A percentile compares a stretch with the other conserved stretches of the same genome.
Conservation (phyloP, 2,329 filamentous ascomycete genomes). For the Neonectria faginata region DNA sequence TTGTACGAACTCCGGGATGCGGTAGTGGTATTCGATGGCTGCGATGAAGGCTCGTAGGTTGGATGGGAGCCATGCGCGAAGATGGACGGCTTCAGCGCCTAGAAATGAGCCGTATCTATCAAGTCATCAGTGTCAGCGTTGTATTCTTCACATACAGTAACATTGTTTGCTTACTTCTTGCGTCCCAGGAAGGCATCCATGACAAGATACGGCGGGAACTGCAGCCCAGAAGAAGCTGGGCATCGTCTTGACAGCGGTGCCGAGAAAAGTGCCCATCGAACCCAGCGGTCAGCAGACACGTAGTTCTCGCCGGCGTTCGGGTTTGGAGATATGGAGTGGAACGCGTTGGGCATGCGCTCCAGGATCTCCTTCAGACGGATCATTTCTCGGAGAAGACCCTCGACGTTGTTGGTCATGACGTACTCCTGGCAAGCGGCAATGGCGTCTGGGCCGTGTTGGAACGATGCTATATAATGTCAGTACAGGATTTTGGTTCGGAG, state of each 20-base stretch:
- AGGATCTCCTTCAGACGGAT: constrained; percentile 64
- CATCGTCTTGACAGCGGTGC: constrained; percentile 62
- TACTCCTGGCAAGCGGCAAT: constrained; percentile 66
- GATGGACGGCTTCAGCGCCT: constrained; percentile 63
- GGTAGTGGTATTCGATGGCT: constrained; percentile 65
- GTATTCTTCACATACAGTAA: accelerated
- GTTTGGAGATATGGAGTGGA: constrained; percentile 66
- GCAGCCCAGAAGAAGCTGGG: constrained; percentile 63
- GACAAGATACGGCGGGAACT: constrained; percentile 64
- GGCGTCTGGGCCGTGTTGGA: constrained; percentile 63
- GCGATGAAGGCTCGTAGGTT: constrained; percentile 67
- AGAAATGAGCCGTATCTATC: constrained; percentile 61
- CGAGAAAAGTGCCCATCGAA: constrained; percentile 64
- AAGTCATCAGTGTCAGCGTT: not conserved
- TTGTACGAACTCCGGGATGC: constrained; percentile 65
- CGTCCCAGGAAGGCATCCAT: constrained; percentile 68
- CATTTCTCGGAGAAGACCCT: constrained; percentile 62
- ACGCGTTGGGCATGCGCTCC: constrained; percentile 65
- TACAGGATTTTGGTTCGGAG: accelerated
- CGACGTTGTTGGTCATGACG: constrained; percentile 64
- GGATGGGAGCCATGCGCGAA: constrained; percentile 65
- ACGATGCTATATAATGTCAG: constrained; percentile 50
- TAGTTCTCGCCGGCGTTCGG: constrained; percentile 64
- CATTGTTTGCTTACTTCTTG: constrained; percentile 46
- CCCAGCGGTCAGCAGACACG: constrained; percentile 60